phyloP scores from a whole-genome alignment of 2,329 filamentous ascomycete species.

The Chalaropsis ovoidea region DNA sequence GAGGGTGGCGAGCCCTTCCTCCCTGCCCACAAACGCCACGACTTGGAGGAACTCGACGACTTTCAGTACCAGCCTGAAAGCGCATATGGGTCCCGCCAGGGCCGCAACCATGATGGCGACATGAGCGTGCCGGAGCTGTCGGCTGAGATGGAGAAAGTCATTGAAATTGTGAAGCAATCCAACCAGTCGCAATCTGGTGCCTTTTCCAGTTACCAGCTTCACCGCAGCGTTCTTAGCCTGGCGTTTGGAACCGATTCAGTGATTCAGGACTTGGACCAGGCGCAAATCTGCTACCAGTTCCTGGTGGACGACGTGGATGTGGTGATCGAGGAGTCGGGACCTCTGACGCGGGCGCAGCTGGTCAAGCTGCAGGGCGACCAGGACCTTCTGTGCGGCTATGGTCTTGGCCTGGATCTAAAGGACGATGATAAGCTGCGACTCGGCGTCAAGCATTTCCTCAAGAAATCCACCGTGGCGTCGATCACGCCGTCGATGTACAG shows the following conservation, averaged over 20 bases:
- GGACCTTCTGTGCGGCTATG: constrained; percentile 18
- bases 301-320: constrained; percentile 19
- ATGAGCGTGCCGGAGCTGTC: constrained; percentile 2
- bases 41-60: constrained; percentile 20
- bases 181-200: constrained; percentile 16
- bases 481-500: constrained; percentile 23
- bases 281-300: constrained; percentile 23
- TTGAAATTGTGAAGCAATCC: constrained; percentile 12
- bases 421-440: neutral
- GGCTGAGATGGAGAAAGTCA: constrained; percentile 8
- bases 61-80: constrained; percentile 22
- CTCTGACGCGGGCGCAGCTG: neutral
- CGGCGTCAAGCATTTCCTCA: constrained; percentile 15
- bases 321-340: neutral
- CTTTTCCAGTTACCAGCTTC: constrained; percentile 10
- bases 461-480: constrained; percentile 5
- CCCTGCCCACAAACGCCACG: constrained; percentile 17
- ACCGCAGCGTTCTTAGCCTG: constrained; percentile 1
- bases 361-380: constrained; percentile 18
- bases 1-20: constrained; percentile 21
- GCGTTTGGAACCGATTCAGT: constrained; percentile 11
- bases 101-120: neutral
- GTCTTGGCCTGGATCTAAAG: constrained; percentile 16
- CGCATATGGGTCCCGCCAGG: constrained; percentile 11
- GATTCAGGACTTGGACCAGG: constrained; percentile 19